Base-by-base conservation (phyloP, 2,329 filamentous ascomycete genomes). In the Colletotrichum shisoi region DNA sequence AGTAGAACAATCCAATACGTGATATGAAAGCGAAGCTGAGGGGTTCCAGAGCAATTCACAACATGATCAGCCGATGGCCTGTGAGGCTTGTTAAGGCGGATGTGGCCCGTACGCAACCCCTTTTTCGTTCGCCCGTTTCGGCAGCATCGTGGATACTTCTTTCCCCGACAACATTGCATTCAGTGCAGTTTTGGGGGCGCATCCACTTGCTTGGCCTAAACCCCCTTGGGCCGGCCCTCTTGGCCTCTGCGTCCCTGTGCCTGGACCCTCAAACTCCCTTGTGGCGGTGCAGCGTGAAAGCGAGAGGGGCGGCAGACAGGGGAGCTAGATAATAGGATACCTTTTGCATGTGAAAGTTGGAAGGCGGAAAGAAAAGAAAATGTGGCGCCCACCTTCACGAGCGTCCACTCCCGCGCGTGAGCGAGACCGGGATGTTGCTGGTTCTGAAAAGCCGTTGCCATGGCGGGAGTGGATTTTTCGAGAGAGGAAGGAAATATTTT, bases 241-340 rank as follows among this genome's bases (percentile, higher is more conserved):
- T 37, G 49, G n/a, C 31, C 31, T 37, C 31, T 19, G 49, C 11
- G 49, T 37, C 11, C 49, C 49, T 34, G 19, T 52, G 49, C 17
- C 24, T 49, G 39, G 54, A 63, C 54, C 62, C 56, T 15, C 49
- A 52, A 34, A 5, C 49, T 49, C 27, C 31, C 39, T 53, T 39
- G 62, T 63, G 56, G 62, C 62, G 62, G 62, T 63, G 62, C 62
- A 37, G 12, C n/a, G 34, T 3, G 34, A 37, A 12, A 39, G 34
- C 8, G 34, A 15, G 6, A 3, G n/a, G 3, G 11, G 31, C 48
- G 57, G 63, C 57, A 44, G 37, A 21, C 27, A n/a, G 53, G 37
- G 39, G 37, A 40, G 39, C 52, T 40, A 17, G 21, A 42, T 40
- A 52, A 13, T 7, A 2, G 49, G 4, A 15, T 2, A 19, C 13